phyloP scores from a whole-genome alignment of 2,329 filamentous ascomycete genomes.

The Fusarium tuaranense region DNA sequence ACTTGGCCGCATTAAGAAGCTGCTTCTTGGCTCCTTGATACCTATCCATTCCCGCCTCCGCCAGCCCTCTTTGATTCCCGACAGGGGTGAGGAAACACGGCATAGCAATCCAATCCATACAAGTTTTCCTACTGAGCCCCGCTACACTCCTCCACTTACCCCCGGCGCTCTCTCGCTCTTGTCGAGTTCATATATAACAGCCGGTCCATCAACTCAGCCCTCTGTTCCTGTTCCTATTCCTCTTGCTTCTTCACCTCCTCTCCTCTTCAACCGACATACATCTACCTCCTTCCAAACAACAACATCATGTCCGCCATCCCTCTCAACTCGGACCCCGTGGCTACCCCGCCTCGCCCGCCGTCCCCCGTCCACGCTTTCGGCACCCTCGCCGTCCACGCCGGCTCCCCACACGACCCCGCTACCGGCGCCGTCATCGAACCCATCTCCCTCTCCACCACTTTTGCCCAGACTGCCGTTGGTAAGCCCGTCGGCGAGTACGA shows the following conservation, averaged over 20 bases:
- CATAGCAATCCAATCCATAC: neutral
- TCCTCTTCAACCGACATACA: neutral
- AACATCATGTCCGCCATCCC: conserved; percentile 40
- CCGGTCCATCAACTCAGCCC: conserved; percentile 13
- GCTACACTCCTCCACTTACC: conserved; percentile 29
- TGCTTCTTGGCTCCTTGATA: conserved; percentile 36
- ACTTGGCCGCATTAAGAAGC: conserved; percentile 28
- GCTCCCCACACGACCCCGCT: conserved; percentile 86
- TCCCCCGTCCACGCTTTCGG: conserved; percentile 86
- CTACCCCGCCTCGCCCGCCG: conserved; percentile 77
- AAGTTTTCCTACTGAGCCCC: conserved; percentile 28
- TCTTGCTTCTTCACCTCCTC: neutral
- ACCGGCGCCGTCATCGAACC: conserved; percentile 97
- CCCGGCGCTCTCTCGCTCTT: conserved; percentile 5
- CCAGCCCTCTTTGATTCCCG: neutral
- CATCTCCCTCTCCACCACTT: conserved; percentile 96
- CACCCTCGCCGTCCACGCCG: conserved; percentile 94
- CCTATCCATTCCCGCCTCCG: neutral
- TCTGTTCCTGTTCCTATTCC: neutral
- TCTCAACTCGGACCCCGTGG: conserved; percentile 64
- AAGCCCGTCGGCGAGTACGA: conserved; percentile 90
- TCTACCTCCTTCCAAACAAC: neutral
- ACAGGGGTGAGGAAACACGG: neutral
- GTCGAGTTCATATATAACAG: conserved; percentile 30
- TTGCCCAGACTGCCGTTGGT: conserved; percentile 89